Base-by-base conservation (phyloP, 2,329 filamentous ascomycete genomes). In the Metarhizium brunneum region DNA sequence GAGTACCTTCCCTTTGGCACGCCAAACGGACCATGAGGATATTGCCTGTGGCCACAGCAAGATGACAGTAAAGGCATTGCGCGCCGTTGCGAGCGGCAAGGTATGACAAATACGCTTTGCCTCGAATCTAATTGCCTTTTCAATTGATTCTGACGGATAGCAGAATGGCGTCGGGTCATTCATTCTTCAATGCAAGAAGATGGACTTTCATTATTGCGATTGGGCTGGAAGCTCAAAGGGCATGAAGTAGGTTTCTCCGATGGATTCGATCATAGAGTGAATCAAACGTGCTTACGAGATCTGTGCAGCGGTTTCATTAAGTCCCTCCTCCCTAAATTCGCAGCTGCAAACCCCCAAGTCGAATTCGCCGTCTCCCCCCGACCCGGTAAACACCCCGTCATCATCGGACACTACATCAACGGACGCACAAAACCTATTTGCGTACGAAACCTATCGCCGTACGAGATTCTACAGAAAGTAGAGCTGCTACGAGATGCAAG, bases 161-260 rank as follows among this genome's bases (percentile, higher is more conserved):
- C 38, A 97, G 92, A 97, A 99, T 77, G 94, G 94, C 80, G 81
- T 97, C 63, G 92, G 92, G 66, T 89, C 92, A 70, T 97, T 97
- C 78, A 90, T 99, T 73, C 83, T 96, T 57, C 92, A 96, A 78
- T 99, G 94, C 84, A 95, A 90, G 79, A 88, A 87, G 69, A 79
- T 99, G 71, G 90, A 96, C 71, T 90, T 99, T 68, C 89, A 95
- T 76, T 99, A 96, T 78, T 97, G 94, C 78, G 91, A 97, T 80
- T 92, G 88, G 83, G 90, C 88, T 56, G 94, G 92, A 60, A 95
- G 90, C 71, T 97, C 92, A 42, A 84, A 78, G 67, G 94, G 94
- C 68, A 96, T 97, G 91, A 94, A 95, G 89, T 94, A 79, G 60
- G 81, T 63, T 6, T 25, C 13, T 16, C 6, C 14, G 11, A 5